Base-by-base conservation (phyloP, 169 alveolate genomes). In the Cystoisospora suis region DNA sequence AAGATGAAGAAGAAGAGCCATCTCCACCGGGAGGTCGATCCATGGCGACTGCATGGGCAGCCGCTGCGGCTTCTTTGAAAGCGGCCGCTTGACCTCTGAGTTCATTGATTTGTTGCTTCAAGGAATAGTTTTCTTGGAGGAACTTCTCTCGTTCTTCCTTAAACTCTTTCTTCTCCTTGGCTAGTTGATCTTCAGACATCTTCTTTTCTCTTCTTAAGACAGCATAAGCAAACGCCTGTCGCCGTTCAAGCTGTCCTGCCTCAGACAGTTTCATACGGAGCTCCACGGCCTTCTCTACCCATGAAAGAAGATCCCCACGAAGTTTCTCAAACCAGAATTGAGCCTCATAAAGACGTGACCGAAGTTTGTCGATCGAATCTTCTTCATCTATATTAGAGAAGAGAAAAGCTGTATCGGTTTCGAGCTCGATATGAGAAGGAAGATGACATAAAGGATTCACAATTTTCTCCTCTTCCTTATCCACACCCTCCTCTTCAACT, bases 301-400 rank as follows among this genome's bases (percentile, higher is more conserved):
- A 81, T 38, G 36, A 32, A 29, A 27, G 32, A 20, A 81, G 61
- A 23, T 81, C 88, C 9, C 88, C 88, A 27, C 61, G 70, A 1
- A 81, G 38, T 53, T 81, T 81, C 46, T 34, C 1, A 53, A 81
- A 81, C 88, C 88, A 81, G 29, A 81, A 81, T 20, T 47, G 77
- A 32, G 61, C 70, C 17, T 38, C 88, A 44, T 34, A n/a, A 20
- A 81, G 88, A 0, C 88, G 45, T 15, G 47, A 0, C 75, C 49
- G 29, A 45, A 81, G 88, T 34, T 27, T n/a, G 42, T 81, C 49
- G 34, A 53, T 53, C 36, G 7, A 3, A 34, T 27, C 20, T 75
- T 81, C 88, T 32, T 47, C 61, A 15, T 47, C 75, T 3, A 81
- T 32, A 3, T 4, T 34, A 20, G 9, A 72, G 23, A 81, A 81